Conservation (phyloP, 106 monocot species). For the Triglochin maritima region DNA sequence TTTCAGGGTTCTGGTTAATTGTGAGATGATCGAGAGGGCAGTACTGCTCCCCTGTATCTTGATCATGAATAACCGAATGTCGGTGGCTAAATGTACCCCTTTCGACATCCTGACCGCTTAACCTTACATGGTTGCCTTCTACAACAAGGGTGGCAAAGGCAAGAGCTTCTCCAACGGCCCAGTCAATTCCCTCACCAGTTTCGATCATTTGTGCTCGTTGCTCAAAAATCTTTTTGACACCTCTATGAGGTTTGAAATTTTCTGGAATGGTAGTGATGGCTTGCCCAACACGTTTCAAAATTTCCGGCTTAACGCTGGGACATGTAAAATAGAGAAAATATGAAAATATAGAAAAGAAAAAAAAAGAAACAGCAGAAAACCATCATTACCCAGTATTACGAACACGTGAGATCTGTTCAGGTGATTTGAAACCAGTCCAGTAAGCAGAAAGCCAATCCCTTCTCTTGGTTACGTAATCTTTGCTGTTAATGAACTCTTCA, state of each 20-base stretch:
- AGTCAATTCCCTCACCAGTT: constrained; percentile 72
- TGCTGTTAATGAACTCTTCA: constrained; percentile 57
- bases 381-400: constrained; percentile 61
- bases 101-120: constrained; percentile 86
- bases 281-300: constrained; percentile 68
- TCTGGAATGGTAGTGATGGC: constrained; percentile 66
- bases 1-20: constrained; percentile 63
- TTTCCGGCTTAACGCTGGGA: constrained; percentile 64
- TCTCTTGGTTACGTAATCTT: constrained; percentile 49
- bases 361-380: background rate
- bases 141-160: constrained; percentile 70
- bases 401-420: constrained; percentile 73
- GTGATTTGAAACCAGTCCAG: constrained; percentile 79
- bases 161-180: constrained; percentile 74
- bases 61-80: constrained; percentile 65
- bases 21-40: constrained; percentile 62
- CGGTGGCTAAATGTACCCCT: constrained; percentile 88
- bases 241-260: constrained; percentile 67
- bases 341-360: background rate
- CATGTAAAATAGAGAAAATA: background rate
- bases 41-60: constrained; percentile 53
- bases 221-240: constrained; percentile 61
- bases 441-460: constrained; percentile 84
- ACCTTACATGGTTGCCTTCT: constrained; percentile 71
- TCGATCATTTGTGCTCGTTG: constrained; percentile 64